A percentile compares a stretch with the other conserved stretches of the same genome.
phyloP scores from a whole-genome alignment of 1,284 basidiomycete genomes.

The Fomitopsis pinicola region DNA sequence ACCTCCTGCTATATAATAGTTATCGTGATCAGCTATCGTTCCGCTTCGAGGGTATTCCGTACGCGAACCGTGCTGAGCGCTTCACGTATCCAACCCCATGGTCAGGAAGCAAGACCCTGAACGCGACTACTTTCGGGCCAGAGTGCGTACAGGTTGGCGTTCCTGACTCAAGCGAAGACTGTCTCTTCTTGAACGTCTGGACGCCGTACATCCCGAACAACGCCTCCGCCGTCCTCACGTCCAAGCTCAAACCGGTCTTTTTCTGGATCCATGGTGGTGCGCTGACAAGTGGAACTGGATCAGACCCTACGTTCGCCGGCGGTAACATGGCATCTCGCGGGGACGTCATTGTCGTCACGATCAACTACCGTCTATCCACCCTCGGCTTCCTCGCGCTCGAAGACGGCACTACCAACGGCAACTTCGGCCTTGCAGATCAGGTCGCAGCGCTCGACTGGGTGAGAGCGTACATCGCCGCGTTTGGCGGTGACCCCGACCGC shows the following conservation, averaged over 20 bases:
- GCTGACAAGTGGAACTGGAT: slow-evolving; percentile 35
- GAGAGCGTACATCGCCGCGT: slow-evolving; percentile 29
- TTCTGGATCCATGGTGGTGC: slow-evolving; percentile 44
- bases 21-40: slow-evolving; percentile 32
- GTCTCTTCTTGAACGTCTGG: slow-evolving; percentile 41
- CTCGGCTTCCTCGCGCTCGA: slow-evolving; percentile 37
- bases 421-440: slow-evolving; percentile 38
- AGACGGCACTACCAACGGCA: slow-evolving; percentile 34
- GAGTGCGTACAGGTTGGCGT: slow-evolving; percentile 26
- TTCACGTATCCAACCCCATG: slow-evolving; percentile 30
- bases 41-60: slow-evolving; percentile 34
- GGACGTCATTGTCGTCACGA: slow-evolving; percentile 41
- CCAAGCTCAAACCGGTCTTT: slow-evolving; percentile 35
- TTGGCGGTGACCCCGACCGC: slow-evolving; percentile 32
- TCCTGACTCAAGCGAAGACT: slow-evolving; percentile 30
- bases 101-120: slow-evolving; percentile 22
- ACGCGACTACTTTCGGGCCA: slow-evolving; percentile 28
- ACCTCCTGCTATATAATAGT: slow-evolving; percentile 9
- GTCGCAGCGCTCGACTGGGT: slow-evolving; percentile 34
- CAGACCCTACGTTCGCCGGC: slow-evolving; percentile 23
- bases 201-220: slow-evolving; percentile 32
- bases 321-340: slow-evolving; percentile 36
- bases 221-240: slow-evolving; percentile 10
- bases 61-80: slow-evolving; percentile 27
- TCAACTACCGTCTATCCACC: slow-evolving; percentile 43